These are phyloP conservation scores for Linnemannia schmuckeri DNA, from an alignment of 192 early-diverging fungal species.

Conservation along the genomic window DNA sequence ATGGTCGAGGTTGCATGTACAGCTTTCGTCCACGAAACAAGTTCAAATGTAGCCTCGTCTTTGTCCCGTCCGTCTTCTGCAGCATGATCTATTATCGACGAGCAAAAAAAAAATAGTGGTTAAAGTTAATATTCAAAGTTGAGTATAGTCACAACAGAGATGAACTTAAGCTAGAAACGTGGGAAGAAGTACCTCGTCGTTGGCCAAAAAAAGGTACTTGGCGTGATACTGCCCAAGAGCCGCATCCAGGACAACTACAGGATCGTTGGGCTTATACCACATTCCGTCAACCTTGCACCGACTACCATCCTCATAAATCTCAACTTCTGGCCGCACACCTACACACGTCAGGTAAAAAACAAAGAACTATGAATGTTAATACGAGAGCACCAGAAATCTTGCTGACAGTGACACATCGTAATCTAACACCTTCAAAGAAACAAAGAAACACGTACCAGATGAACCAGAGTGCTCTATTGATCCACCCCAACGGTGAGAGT, in stretches of 20 bases:
- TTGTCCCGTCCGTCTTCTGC: slow-evolving; percentile 28
- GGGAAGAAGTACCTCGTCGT: slow-evolving; percentile 11
- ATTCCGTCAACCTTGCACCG: slow-evolving; percentile 18
- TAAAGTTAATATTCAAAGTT: no score
- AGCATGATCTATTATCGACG: slow-evolving; percentile 17
- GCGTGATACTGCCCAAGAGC: slow-evolving; percentile 24
- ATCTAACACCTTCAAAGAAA: not conserved
- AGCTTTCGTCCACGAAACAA: slow-evolving; percentile 20
- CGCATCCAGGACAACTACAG: slow-evolving; percentile 20
- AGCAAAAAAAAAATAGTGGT: not conserved
- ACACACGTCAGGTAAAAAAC: not conserved
- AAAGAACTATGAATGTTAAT: not conserved
- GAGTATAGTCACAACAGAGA: no score
- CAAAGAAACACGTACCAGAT: not conserved
- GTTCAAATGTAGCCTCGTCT: slow-evolving; percentile 25
- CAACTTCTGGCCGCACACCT: slow-evolving; percentile 13
- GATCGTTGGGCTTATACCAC: slow-evolving; percentile 29
- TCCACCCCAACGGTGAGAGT: not conserved
- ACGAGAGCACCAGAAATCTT: no score
- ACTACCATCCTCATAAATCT: slow-evolving; percentile 20
- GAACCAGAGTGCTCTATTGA: not conserved
- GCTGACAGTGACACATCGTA: not conserved
- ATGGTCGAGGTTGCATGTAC: slow-evolving; percentile 29
- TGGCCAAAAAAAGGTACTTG: slow-evolving; percentile 20
- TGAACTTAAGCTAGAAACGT: no score